These are phyloP conservation scores for Stropharia rugosoannulata DNA, from an alignment of 768 basidiomycete genomes.

Conservation along the genomic window DNA sequence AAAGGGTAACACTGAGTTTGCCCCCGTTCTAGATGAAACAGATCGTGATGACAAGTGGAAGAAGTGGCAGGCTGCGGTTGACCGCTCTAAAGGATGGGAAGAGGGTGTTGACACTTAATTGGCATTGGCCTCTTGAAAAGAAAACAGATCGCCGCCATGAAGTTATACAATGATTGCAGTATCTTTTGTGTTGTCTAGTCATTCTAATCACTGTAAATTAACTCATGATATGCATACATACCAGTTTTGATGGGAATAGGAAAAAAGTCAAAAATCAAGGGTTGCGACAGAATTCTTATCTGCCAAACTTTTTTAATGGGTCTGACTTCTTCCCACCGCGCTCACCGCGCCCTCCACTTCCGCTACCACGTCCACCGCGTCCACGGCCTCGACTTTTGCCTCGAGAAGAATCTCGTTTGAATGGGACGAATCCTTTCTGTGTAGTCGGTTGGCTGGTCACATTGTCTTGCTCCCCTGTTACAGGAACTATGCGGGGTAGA, in stretches of 20 bases:
- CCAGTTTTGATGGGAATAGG: background rate
- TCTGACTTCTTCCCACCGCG: conserved; percentile 69
- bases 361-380: conserved; percentile 52
- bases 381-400: conserved; percentile 57
- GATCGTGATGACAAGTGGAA: conserved; percentile 66
- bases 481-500: conserved; percentile 75
- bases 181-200: background rate
- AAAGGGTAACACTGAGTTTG: conserved; percentile 72
- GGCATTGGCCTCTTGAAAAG: background rate
- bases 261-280: background rate
- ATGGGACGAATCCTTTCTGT: conserved; percentile 65
- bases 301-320: conserved; percentile 76
- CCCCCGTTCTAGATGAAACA: conserved; percentile 48
- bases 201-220: background rate
- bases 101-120: conserved; percentile 38
- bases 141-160: no score
- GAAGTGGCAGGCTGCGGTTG: conserved; percentile 88
- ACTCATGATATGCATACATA: background rate
- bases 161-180: background rate
- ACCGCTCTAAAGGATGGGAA: conserved; percentile 83
- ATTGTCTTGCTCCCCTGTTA: conserved; percentile 37
- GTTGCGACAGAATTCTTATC: conserved; percentile 18
- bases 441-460: conserved; percentile 26
- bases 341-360: conserved; percentile 47
- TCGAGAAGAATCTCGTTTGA: conserved; percentile 56